Conservation (phyloP, 108 stramenopile genomes). For the Skeletonema menzelii region DNA sequence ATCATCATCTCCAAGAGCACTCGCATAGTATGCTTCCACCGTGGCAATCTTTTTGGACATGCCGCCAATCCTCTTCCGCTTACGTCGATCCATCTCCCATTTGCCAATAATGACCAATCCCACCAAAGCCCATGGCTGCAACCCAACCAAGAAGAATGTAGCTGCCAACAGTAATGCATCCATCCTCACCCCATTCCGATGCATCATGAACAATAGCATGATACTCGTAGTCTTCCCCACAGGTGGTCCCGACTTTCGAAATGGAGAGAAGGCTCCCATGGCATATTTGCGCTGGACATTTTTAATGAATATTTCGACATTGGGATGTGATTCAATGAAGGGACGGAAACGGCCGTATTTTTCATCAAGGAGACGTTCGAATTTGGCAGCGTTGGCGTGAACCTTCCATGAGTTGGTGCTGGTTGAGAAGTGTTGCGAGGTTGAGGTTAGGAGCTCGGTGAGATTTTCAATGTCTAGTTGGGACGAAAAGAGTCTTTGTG, state of each 20-base stretch:
- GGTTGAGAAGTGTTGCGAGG: slow-evolving; percentile 63
- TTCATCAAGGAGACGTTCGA: slow-evolving; percentile 84
- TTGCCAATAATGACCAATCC: slow-evolving; percentile 58
- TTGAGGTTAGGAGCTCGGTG: slow-evolving; percentile 45
- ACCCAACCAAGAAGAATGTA: slow-evolving; percentile 75
- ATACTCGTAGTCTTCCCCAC: slow-evolving; percentile 63
- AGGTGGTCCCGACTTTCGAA: slow-evolving; percentile 62
- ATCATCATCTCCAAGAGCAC: slow-evolving; percentile 19
- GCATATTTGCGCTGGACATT: slow-evolving; percentile 72
- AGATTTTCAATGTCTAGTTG: slow-evolving; percentile 63
- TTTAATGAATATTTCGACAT: slow-evolving; percentile 62
- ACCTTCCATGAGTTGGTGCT: slow-evolving; percentile 55
- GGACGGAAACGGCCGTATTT: slow-evolving; percentile 85
- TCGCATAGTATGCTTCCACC: slow-evolving; percentile 36
- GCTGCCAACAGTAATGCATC: slow-evolving; percentile 60
- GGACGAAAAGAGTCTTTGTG: slow-evolving; percentile 38
- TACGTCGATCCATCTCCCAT: slow-evolving; percentile 50
- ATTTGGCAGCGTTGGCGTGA: slow-evolving; percentile 82
- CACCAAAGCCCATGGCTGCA: slow-evolving; percentile 90
- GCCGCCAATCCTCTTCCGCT: slow-evolving; percentile 41
- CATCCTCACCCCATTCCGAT: slow-evolving; percentile 61
- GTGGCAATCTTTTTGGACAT: slow-evolving; percentile 17
- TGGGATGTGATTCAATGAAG: slow-evolving; percentile 76
- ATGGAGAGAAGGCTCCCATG: slow-evolving; percentile 68
- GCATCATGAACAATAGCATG: slow-evolving; percentile 86